phyloP scores from a whole-genome alignment of 2,329 filamentous ascomycete genomes.

The Verticillium tricorpus region DNA sequence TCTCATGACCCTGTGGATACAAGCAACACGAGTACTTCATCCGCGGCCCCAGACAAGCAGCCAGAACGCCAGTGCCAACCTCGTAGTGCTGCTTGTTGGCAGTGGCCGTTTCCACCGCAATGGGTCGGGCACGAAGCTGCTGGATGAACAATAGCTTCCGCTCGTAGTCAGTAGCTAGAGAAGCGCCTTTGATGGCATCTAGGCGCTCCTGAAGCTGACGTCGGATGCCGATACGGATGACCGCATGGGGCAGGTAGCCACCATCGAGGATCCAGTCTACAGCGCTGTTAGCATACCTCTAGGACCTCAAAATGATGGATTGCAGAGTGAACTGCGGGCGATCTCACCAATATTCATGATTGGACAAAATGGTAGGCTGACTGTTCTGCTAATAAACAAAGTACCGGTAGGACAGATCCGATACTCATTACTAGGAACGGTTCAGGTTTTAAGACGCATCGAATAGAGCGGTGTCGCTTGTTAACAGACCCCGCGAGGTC shows the following conservation, averaged over 20 bases:
- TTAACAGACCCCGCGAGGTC: not conserved
- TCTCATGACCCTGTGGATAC: conserved; percentile 59
- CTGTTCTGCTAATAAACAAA: not conserved
- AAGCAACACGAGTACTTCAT: conserved; percentile 71
- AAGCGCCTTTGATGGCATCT: conserved; percentile 46
- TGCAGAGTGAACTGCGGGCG: not conserved
- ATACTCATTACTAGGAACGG: too few relatives aligned
- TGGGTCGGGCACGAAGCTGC: conserved; percentile 53
- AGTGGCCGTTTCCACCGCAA: conserved; percentile 61
- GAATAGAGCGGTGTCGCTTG: not conserved
- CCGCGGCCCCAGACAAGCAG: conserved; percentile 57
- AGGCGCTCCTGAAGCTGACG: conserved; percentile 61
- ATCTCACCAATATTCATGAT: conserved; percentile 10
- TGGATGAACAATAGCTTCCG: conserved; percentile 62
- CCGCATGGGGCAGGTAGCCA: conserved; percentile 57
- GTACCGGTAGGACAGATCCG: not conserved
- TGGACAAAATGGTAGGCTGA: not conserved
- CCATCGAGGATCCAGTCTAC: conserved; percentile 58
- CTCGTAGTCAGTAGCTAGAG: conserved; percentile 46
- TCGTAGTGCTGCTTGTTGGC: conserved; percentile 72
- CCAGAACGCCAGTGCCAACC: conserved; percentile 61
- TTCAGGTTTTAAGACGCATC: not conserved
- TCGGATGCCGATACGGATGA: conserved; percentile 63
- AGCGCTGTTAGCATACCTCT: not conserved
- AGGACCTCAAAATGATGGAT: not conserved